These are phyloP conservation scores for Suillus clintonianus DNA, from an alignment of 768 basidiomycete species.

Conservation along the genomic window DNA sequence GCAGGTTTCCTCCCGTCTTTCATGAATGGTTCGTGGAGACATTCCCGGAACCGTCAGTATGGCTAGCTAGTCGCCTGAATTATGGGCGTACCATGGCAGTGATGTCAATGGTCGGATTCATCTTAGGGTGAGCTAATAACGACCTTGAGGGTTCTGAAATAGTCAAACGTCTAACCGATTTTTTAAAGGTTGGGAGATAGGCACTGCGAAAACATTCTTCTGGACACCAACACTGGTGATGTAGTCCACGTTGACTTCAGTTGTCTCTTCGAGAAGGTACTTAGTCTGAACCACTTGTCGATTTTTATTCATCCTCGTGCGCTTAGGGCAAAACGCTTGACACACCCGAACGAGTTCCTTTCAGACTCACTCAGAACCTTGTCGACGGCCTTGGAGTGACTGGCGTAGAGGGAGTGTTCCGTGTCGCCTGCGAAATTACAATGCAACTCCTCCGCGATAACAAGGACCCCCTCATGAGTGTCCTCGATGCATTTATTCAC, in stretches of 20 bases:
- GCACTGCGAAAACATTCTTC: constrained; percentile 94
- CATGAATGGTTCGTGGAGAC: constrained; percentile 98
- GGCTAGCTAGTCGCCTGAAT: constrained; percentile 85
- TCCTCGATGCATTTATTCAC: constrained; percentile 95
- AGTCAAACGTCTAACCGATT: background rate
- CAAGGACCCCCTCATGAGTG: constrained; percentile 91
- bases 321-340: constrained; percentile 76
- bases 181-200: constrained; percentile 86
- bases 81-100: constrained; percentile 92
- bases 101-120: constrained; percentile 98
- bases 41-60: constrained; percentile 94
- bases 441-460: constrained; percentile 86
- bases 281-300: constrained; percentile 3
- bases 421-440: constrained; percentile 89
- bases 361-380: constrained; percentile 91
- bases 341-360: constrained; percentile 90
- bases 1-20: constrained; percentile 81
- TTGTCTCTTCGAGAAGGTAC: constrained; percentile 93
- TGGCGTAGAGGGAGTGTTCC: constrained; percentile 92
- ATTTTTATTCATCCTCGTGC: background rate
- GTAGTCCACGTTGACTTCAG: constrained; percentile 97
- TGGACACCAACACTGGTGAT: constrained; percentile 87
- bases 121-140: constrained; percentile 69
- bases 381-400: constrained; percentile 92
- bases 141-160: too few relatives aligned